These are phyloP conservation scores for Saururus chinensis DNA, from an alignment of 164 flowering plant genomes.

Conservation along the genomic window DNA sequence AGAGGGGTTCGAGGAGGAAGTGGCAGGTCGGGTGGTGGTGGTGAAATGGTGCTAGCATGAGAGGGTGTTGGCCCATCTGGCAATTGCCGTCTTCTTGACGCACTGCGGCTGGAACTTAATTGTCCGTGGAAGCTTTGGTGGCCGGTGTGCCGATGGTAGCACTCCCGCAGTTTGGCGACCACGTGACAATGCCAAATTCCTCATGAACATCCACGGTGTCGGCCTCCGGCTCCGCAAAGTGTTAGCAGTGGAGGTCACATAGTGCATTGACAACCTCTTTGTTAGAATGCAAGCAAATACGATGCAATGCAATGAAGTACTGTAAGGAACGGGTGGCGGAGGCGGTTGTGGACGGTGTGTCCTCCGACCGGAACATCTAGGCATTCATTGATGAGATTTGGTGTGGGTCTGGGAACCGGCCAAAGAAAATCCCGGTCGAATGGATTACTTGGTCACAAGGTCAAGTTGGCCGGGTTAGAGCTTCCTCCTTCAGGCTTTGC, in stretches of 20 bases:
- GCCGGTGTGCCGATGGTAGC: slow-evolving; percentile 49
- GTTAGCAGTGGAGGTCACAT: slow-evolving; percentile 44
- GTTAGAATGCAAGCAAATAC: slow-evolving; percentile 45
- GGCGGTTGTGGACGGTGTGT: slow-evolving; percentile 62
- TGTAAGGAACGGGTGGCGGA: slow-evolving; percentile 53
- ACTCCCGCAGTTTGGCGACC: slow-evolving; percentile 71
- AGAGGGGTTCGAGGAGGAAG: slow-evolving; percentile 37
- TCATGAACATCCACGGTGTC: slow-evolving; percentile 40
- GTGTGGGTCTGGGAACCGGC: too few species aligned
- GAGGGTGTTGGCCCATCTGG: slow-evolving; percentile 44
- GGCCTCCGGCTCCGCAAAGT: slow-evolving; percentile 39
- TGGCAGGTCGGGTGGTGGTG: slow-evolving; percentile 38
- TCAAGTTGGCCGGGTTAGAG: too few species aligned
- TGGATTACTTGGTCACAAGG: too few species aligned
- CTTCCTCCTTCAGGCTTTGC: too few species aligned
- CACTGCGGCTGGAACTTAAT: slow-evolving; percentile 95
- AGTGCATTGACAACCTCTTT: slow-evolving; percentile 35
- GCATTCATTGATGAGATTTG: slow-evolving; percentile 28
- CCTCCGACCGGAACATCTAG: slow-evolving; percentile 42
- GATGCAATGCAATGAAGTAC: slow-evolving; percentile 39
- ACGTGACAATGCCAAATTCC: slow-evolving; percentile 47
- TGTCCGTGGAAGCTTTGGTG: slow-evolving; percentile 44
- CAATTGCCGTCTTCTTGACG: slow-evolving; percentile 51
- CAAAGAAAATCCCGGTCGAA: too few species aligned
- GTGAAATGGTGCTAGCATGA: slow-evolving; percentile 66